These are phyloP conservation scores for Cercospora sp. DNA, from an alignment of 2,329 filamentous ascomycete genomes.

Conservation along the genomic window DNA sequence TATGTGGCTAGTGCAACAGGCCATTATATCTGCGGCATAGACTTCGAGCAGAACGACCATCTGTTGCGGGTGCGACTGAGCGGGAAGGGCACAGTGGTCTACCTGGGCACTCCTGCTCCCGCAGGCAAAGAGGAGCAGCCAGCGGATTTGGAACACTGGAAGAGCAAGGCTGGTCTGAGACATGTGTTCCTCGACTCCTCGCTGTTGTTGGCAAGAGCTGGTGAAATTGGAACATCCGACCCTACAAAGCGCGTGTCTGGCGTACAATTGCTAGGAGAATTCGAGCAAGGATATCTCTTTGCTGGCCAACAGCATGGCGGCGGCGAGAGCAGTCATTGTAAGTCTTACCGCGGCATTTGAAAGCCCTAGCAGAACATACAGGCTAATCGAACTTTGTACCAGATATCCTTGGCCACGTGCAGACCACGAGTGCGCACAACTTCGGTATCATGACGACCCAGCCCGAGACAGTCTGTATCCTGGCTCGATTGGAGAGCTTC, in stretches of 20 bases:
- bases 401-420: constrained; percentile 35
- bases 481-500: constrained; percentile 36
- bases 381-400: constrained; percentile 8
- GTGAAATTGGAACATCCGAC: constrained; percentile 10
- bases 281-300: constrained; percentile 34
- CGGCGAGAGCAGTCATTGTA: constrained; percentile 28
- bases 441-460: constrained; percentile 25
- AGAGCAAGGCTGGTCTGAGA: constrained; percentile 35
- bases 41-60: constrained; percentile 38
- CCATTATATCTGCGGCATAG: constrained; percentile 39
- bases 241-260: constrained; percentile 30
- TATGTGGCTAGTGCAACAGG: constrained; percentile 37
- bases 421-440: constrained; percentile 21
- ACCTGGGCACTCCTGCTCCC: constrained; percentile 36
- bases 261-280: constrained; percentile 35
- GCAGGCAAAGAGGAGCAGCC: constrained; percentile 1
- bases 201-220: constrained; percentile 19
- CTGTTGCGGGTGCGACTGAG: constrained; percentile 37
- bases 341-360: background rate
- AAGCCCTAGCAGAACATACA: background rate
- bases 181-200: constrained; percentile 38
- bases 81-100: constrained; percentile 39
- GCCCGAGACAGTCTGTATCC: constrained; percentile 29
- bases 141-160: constrained; percentile 37
- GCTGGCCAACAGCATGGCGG: constrained; percentile 37